A percentile compares a stretch with the other conserved stretches of the same genome.
Evolutionary conservation across 345 rosid genomes (phyloP).

Genomic region (Brassica rapa): DNA sequence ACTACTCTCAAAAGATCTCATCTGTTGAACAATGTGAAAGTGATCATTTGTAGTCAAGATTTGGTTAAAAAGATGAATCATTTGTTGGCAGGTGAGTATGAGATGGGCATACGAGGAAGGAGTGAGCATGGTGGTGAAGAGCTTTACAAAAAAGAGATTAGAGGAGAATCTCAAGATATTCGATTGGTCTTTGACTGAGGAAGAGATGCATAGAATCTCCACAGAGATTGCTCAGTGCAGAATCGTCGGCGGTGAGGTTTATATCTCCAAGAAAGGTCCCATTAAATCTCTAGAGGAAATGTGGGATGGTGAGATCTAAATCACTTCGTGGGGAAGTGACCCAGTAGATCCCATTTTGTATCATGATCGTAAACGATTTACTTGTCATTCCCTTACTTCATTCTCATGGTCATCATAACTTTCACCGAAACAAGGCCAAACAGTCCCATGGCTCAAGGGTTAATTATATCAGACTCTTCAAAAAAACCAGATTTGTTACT

Average conservation of each 20-base stretch:
- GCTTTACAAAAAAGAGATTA: slow-evolving; percentile 58
- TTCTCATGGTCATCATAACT: not conserved
- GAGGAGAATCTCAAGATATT: slow-evolving; percentile 60
- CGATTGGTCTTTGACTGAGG: slow-evolving; percentile 54
- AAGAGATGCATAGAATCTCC: slow-evolving; percentile 45
- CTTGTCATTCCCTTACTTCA: not conserved
- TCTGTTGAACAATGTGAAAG: not conserved
- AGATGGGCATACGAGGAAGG: slow-evolving; percentile 69
- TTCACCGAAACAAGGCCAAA: not conserved
- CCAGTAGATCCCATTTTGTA: not conserved
- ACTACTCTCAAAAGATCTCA: not conserved
- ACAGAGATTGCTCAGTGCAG: slow-evolving; percentile 54
- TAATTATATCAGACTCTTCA: not conserved
- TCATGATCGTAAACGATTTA: not conserved
- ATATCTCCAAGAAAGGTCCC: slow-evolving; percentile 36
- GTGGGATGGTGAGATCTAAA: slow-evolving; percentile 44
- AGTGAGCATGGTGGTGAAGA: slow-evolving; percentile 53
- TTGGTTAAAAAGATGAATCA: not conserved
- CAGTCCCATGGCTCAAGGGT: not conserved
- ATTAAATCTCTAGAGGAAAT: slow-evolving; percentile 33
- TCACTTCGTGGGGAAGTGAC: not conserved
- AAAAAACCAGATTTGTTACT: not conserved
- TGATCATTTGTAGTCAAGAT: not conserved
- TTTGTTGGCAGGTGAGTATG: slow-evolving; percentile 51
- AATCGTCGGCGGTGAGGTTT: slow-evolving; percentile 20